phyloP scores from a whole-genome alignment of 106 monocot species.

The Posidonia australis region DNA sequence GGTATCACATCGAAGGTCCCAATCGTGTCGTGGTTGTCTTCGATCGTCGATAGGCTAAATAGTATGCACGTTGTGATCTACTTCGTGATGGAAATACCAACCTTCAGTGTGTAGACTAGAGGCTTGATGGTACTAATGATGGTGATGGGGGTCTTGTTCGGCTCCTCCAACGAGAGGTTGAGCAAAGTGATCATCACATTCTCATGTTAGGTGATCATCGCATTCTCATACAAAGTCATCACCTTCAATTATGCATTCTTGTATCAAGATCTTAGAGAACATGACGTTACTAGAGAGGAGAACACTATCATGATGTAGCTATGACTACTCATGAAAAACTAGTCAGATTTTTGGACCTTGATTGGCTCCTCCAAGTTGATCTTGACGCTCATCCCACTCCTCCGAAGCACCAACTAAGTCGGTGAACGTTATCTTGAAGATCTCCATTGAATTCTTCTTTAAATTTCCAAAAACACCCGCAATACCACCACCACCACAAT shows the following conservation, averaged over 20 bases:
- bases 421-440: slow-evolving; percentile 20
- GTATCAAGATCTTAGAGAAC: too few relatives aligned
- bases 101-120: slow-evolving; percentile 45
- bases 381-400: slow-evolving; percentile 33
- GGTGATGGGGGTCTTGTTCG: slow-evolving; percentile 43
- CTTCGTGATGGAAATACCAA: slow-evolving; percentile 38
- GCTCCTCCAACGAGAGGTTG: slow-evolving; percentile 55
- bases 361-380: too few relatives aligned
- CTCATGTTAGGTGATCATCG: too few relatives aligned
- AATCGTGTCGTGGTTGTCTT: slow-evolving; percentile 40
- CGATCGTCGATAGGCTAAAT: slow-evolving; percentile 49
- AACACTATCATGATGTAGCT: too few relatives aligned
- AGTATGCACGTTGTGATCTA: slow-evolving; percentile 70
- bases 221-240: too few relatives aligned
- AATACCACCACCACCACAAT: background rate
- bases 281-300: too few relatives aligned
- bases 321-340: too few relatives aligned
- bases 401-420: slow-evolving; percentile 20
- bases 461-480: background rate
- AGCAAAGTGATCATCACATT: slow-evolving; percentile 62
- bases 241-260: too few relatives aligned
- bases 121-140: slow-evolving; percentile 49
- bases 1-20: slow-evolving; percentile 65
- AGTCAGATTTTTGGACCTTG: too few relatives aligned
- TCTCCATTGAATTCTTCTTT: background rate